Evolutionary conservation across 2,329 filamentous ascomycete species (phyloP), one percentile per base, ranked within the genome.

Genomic region (Cercospora sp.): DNA sequence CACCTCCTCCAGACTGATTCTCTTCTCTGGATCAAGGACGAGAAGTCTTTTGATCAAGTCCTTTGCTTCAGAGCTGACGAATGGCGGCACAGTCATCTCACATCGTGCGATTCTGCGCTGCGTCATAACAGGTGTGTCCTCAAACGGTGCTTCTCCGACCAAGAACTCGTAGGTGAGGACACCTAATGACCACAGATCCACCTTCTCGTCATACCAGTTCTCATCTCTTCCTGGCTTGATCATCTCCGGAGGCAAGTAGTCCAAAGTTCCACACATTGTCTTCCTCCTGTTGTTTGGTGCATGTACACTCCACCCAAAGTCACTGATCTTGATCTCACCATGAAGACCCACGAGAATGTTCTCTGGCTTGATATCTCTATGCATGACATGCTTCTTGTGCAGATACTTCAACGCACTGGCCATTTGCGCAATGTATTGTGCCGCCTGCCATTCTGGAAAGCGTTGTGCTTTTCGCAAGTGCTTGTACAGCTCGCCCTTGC

Each of bases 211-310:
- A 82, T 98, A 98, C 78, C 87, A 96, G 82, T 95, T 97, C 76
- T 95, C 92, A 6, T 74, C 89, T 73, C 87, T 86, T 55, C 92
- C 91, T 3, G 90, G 88, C 80, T 90, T 92, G 80, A 98, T 87
- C 95, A 99, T 99, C 88, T 99, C 95, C 4, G 95, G 95, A 3
- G 95, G 95, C 16, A 99, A 87, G 80, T 99, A 99, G 82, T 99
- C 95, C 51, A 98, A 88, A 18, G 95, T 99, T 71, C 95, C 95
- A 80, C 95, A 99, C 88, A 98, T 94, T 66, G 95, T 99, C 77
- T 94, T 91, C 70, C 95, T 87, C 74, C 95, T 86, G 82, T 94
- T 96, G 81, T 97, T 97, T 30, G 95, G 95, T 5, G 95, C 95
- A 80, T 99, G 95, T 3, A 98, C 95, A 79, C 92, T 96, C 95